phyloP scores from a whole-genome alignment of 495 filamentous ascomycete species.

The Annulohypoxylon moriforme region DNA sequence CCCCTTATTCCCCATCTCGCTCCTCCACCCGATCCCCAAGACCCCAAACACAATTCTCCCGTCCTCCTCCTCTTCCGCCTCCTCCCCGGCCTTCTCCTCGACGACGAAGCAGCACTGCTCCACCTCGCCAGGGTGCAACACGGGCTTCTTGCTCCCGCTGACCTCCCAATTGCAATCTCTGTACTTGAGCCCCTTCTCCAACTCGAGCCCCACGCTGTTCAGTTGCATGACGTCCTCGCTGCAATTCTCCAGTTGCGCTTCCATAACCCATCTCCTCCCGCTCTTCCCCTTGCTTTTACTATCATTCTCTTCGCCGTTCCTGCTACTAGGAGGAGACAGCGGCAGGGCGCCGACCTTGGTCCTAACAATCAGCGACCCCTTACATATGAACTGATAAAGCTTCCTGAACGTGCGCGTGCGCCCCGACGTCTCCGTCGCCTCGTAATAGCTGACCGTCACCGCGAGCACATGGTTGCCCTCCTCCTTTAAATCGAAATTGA shows the following conservation, averaged over 20 bases:
- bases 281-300: background rate
- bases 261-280: slow-evolving; percentile 67
- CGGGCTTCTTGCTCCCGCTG: slow-evolving; percentile 63
- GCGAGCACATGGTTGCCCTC: slow-evolving; percentile 93
- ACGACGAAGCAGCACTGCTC: slow-evolving; percentile 92
- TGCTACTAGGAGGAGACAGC: background rate
- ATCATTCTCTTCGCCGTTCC: background rate
- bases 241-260: slow-evolving; percentile 95
- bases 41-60: slow-evolving; percentile 79
- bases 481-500: slow-evolving; percentile 89
- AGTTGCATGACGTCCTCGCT: slow-evolving; percentile 74
- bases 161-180: slow-evolving; percentile 64
- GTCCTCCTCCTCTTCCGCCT: slow-evolving; percentile 63
- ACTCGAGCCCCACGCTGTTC: slow-evolving; percentile 64
- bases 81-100: slow-evolving; percentile 68
- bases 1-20: slow-evolving; percentile 89
- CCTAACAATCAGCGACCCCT: slow-evolving; percentile 86
- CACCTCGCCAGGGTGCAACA: slow-evolving; percentile 85
- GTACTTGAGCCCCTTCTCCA: slow-evolving; percentile 60
- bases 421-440: slow-evolving; percentile 71
- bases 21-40: slow-evolving; percentile 86
- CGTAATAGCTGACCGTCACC: slow-evolving; percentile 93
- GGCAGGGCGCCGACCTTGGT: slow-evolving; percentile 81
- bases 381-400: slow-evolving; percentile 95
- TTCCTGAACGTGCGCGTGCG: slow-evolving; percentile 90